Percentiles rank a stretch among this genome's conserved stretches.
Evolutionary conservation across 768 basidiomycete species (phyloP).

Genomic region (Naganishia vaughanmartiniae): DNA sequence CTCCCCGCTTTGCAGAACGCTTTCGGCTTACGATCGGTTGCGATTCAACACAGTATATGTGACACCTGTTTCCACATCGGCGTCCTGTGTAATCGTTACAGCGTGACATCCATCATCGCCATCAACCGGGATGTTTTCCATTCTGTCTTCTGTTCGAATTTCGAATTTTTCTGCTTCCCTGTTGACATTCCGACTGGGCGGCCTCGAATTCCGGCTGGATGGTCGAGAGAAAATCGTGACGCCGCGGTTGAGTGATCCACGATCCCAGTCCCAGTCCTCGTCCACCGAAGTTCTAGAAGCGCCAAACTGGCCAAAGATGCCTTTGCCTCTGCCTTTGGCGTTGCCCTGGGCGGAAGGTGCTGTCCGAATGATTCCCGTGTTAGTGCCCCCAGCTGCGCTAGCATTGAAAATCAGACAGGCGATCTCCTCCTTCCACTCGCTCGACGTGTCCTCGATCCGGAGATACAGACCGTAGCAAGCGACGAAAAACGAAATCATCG

Average conservation of each 20-base stretch:
- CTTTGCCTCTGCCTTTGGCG: conserved; percentile 20
- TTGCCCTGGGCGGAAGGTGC: not conserved
- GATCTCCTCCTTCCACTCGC: conserved; percentile 29
- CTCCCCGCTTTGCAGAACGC: not conserved
- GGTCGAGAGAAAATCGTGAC: conserved; percentile 17
- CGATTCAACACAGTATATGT: conserved; percentile 2
- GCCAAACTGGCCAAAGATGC: conserved; percentile 32
- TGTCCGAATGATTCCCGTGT: conserved; percentile 3
- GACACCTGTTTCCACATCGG: conserved; percentile 6
- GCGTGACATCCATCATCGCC: not conserved
- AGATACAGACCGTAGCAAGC: conserved; percentile 26
- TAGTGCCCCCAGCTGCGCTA: not conserved
- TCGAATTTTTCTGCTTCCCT: conserved; percentile 9
- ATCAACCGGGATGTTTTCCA: not conserved
- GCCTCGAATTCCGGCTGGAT: not conserved
- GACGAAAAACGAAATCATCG: conserved; percentile 23
- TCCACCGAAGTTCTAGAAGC: conserved; percentile 24
- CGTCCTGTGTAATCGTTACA: conserved; percentile 2
- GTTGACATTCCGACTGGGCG: not conserved
- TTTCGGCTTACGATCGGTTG: not conserved
- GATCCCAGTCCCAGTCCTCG: conserved; percentile 12
- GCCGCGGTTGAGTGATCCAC: conserved; percentile 1
- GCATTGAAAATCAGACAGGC: not conserved
- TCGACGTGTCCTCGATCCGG: conserved; percentile 26
- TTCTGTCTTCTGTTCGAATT: not conserved